phyloP scores from a whole-genome alignment of 306 rosid genomes.

The Vigna hirtella region DNA sequence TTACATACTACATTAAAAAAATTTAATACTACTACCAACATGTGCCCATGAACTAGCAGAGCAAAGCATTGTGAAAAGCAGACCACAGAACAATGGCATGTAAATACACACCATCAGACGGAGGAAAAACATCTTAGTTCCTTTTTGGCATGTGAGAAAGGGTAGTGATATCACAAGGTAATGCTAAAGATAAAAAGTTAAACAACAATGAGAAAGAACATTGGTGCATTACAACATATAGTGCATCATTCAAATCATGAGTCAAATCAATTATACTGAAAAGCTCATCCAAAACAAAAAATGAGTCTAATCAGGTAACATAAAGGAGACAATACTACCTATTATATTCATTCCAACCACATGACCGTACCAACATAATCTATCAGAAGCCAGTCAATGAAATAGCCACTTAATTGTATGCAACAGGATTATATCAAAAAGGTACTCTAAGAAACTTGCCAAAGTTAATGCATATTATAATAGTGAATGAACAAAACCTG shows the following conservation, averaged over 20 bases:
- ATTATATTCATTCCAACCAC: constrained; percentile 5
- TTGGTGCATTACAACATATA: neutral
- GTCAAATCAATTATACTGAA: neutral
- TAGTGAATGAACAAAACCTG: constrained; percentile 60
- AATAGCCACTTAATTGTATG: constrained; percentile 2
- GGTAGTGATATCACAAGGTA: constrained; percentile 21
- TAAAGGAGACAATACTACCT: neutral
- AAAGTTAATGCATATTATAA: neutral
- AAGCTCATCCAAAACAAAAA: constrained; percentile 28
- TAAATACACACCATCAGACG: neutral
- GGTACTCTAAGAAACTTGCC: constrained; percentile 2
- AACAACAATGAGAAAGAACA: constrained; percentile 5
- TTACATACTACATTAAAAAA: constrained; percentile 11
- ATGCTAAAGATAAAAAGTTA: neutral
- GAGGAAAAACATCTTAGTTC: neutral
- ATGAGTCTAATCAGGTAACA: neutral
- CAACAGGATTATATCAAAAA: neutral
- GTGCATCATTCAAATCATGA: neutral
- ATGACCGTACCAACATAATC: constrained; percentile 1
- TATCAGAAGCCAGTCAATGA: constrained; percentile 9
- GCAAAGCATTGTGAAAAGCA: constrained; percentile 2
- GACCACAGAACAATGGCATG: neutral
- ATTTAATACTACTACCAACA: neutral
- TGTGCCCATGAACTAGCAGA: constrained; percentile 5
- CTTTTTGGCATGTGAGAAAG: neutral